Evolutionary conservation across 2,329 filamentous ascomycete species (phyloP).

Genomic region (Monosporascus sp.): DNA sequence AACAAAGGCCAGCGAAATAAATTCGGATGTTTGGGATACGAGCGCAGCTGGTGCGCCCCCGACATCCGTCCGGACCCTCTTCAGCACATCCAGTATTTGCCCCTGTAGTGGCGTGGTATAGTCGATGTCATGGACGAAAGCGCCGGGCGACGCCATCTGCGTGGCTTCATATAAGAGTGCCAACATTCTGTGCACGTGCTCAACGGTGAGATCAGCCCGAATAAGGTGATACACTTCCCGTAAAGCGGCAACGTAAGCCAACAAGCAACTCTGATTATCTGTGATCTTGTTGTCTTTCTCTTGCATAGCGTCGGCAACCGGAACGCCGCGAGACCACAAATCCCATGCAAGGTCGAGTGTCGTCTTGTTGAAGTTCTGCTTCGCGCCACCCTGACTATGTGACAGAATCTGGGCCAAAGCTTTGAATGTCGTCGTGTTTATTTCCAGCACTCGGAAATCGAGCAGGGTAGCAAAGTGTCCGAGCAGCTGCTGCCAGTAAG

Average conservation of each 20-base stretch:
- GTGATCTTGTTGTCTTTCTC: slow-evolving; percentile 39
- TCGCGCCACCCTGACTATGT: slow-evolving; percentile 38
- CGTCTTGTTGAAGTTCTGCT: slow-evolving; percentile 40
- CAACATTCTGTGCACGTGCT: slow-evolving; percentile 64
- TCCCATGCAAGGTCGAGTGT: slow-evolving; percentile 62
- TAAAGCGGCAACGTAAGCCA: slow-evolving; percentile 76
- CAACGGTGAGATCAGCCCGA: slow-evolving; percentile 55
- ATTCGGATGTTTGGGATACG: slow-evolving; percentile 63
- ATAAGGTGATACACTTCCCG: slow-evolving; percentile 75
- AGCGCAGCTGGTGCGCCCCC: slow-evolving; percentile 63
- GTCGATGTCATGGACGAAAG: slow-evolving; percentile 69
- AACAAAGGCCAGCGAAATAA: slow-evolving; percentile 65
- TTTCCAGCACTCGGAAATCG: slow-evolving; percentile 59
- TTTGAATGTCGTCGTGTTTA: slow-evolving; percentile 67
- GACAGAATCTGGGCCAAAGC: slow-evolving; percentile 61
- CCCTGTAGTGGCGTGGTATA: slow-evolving; percentile 68
- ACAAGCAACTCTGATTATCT: slow-evolving; percentile 76
- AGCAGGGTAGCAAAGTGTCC: slow-evolving; percentile 62
- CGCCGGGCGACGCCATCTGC: slow-evolving; percentile 61
- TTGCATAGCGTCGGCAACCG: slow-evolving; percentile 37
- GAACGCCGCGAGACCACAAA: slow-evolving; percentile 65
- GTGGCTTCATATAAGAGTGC: slow-evolving; percentile 66
- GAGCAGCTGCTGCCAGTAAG: slow-evolving; percentile 72
- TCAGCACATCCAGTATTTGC: slow-evolving; percentile 63
- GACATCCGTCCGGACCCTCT: slow-evolving; percentile 62